phyloP scores from a whole-genome alignment of 148 eudicot species.

The Nepenthes gracilis region DNA sequence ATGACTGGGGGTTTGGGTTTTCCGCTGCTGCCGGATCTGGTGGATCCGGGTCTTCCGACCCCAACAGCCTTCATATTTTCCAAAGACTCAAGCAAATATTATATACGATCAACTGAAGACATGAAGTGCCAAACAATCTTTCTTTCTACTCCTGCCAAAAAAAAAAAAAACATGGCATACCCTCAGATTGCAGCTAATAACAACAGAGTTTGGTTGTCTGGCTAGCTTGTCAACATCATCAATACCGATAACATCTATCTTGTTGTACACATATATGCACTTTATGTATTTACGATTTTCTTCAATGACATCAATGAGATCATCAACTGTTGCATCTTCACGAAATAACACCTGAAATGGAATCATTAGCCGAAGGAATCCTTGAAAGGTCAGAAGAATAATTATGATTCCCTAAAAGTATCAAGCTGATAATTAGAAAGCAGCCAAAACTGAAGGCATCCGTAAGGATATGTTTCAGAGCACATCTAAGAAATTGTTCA shows the following conservation, averaged over 20 bases:
- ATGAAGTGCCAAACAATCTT: too few species aligned
- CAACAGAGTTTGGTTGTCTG: conserved; percentile 85
- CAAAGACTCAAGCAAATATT: too few species aligned
- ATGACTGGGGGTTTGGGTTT: too few species aligned
- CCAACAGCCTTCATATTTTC: too few species aligned
- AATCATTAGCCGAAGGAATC: background rate
- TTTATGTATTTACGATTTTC: conserved; percentile 98
- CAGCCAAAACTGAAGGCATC: too few species aligned
- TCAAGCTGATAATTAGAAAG: too few species aligned
- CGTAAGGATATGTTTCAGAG: too few species aligned
- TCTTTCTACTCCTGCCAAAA: too few species aligned
- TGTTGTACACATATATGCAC: conserved; percentile 97
- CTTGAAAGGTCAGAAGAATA: background rate
- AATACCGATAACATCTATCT: conserved; percentile 97
- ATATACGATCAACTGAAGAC: too few species aligned
- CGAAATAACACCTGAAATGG: conserved; percentile 75
- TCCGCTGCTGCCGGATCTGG: too few species aligned
- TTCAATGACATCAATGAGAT: conserved; percentile 96
- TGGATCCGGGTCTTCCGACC: too few species aligned
- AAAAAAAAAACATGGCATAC: conserved; percentile 12
- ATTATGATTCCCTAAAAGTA: background rate
- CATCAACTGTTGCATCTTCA: conserved; percentile 99
- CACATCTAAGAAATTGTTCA: too few species aligned
- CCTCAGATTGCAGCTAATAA: conserved; percentile 92
- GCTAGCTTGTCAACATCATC: conserved; percentile 98